A percentile compares a stretch with the other conserved stretches of the same genome.
Conservation (phyloP, 768 basidiomycete genomes). For the Xerocomus spinulosus region DNA sequence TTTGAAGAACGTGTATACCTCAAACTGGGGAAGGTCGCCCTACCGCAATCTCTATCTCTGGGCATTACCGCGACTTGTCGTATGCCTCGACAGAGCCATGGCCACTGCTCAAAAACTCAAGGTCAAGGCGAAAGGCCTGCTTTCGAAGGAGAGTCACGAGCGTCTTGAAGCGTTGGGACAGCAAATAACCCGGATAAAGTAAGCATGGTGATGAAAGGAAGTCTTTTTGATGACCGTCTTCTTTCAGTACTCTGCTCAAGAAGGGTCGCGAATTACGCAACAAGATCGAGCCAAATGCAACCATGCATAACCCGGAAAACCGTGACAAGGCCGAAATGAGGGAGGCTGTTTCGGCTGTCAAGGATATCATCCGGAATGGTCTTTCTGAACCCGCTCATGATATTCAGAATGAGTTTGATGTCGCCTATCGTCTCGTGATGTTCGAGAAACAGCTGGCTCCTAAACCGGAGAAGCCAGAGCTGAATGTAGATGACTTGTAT, state of each 20-base stretch:
- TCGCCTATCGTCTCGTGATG: too few relatives aligned
- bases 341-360: slow-evolving; percentile 22
- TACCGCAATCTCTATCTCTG: slow-evolving; percentile 37
- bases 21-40: slow-evolving; percentile 24
- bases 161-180: slow-evolving; percentile 33
- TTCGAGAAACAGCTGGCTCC: slow-evolving; percentile 3
- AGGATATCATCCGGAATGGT: slow-evolving; percentile 24
- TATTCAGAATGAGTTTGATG: too few relatives aligned
- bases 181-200: slow-evolving; percentile 33
- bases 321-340: slow-evolving; percentile 26
- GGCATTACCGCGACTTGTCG: slow-evolving; percentile 37
- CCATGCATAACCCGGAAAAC: slow-evolving; percentile 21
- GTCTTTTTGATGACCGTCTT: neutral
- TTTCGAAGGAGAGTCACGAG: slow-evolving; percentile 29
- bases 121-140: slow-evolving; percentile 27
- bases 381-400: slow-evolving; percentile 31
- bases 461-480: slow-evolving; percentile 15
- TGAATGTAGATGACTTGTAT: slow-evolving; percentile 26
- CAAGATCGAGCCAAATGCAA: slow-evolving; percentile 28
- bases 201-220: neutral
- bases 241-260: slow-evolving; percentile 27
- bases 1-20: slow-evolving; percentile 21
- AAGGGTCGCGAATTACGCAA: slow-evolving; percentile 25
- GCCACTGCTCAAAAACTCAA: slow-evolving; percentile 27
- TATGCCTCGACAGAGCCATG: slow-evolving; percentile 37